phyloP scores from a whole-genome alignment of 2,329 filamentous ascomycete species.

The Sclerotinia spermophila region DNA sequence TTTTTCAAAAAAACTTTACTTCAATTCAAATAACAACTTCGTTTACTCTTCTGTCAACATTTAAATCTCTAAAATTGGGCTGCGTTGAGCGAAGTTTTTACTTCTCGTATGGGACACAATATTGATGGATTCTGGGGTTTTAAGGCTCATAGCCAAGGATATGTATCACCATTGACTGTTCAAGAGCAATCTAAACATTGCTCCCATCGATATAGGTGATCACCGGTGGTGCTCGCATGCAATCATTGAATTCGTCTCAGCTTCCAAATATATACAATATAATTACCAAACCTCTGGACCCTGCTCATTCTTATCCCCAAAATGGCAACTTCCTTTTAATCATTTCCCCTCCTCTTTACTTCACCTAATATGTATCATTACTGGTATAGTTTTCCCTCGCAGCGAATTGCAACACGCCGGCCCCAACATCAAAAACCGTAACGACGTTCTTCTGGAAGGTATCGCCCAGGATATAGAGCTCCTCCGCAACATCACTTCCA shows the following conservation, averaged over 20 bases:
- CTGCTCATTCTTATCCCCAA: not conserved
- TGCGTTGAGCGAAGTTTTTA: not conserved
- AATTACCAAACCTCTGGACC: not conserved
- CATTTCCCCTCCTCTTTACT: not conserved
- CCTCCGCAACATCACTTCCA: conserved; percentile 33
- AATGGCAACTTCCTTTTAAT: not conserved
- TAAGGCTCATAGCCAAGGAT: not conserved
- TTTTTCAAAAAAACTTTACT: not conserved
- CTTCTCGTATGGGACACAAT: not conserved
- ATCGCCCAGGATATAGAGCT: conserved; percentile 43
- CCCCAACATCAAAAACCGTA: conserved; percentile 49
- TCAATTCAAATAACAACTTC: not conserved
- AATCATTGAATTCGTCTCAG: not conserved
- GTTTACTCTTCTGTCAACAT: not conserved
- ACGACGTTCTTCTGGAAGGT: conserved; percentile 49
- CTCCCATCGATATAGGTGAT: not conserved
- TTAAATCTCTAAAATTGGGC: not conserved
- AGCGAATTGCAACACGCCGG: conserved; percentile 46
- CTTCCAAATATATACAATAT: not conserved
- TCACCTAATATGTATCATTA: conserved; percentile 17
- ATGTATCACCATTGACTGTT: not conserved
- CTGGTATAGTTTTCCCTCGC: conserved; percentile 30
- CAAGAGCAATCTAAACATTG: not conserved
- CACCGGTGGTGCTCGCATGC: not conserved
- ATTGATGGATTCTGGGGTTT: not conserved